Percentiles rank a stretch among this genome's conserved stretches.
These are phyloP conservation scores for Cudoniella acicularis DNA, from an alignment of 495 filamentous ascomycete species.

Conservation along the genomic window DNA sequence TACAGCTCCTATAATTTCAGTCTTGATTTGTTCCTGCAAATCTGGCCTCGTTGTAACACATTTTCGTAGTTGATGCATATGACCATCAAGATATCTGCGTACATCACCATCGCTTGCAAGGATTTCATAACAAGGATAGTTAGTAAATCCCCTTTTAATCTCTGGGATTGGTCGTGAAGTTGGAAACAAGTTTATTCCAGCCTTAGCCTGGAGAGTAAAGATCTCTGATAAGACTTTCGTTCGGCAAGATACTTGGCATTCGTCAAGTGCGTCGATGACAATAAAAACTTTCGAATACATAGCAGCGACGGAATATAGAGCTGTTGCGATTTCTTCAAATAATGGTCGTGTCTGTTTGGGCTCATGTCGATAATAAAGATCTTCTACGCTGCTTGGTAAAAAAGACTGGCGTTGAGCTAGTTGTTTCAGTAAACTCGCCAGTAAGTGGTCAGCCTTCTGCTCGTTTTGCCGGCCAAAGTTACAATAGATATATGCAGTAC, in stretches of 20 bases:
- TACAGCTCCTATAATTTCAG: neutral
- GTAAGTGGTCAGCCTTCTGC: conserved; percentile 29
- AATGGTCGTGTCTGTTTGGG: conserved; percentile 27
- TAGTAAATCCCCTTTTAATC: conserved; percentile 26
- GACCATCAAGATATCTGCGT: conserved; percentile 7
- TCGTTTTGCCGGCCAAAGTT: conserved; percentile 32
- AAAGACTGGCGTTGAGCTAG: too few species aligned
- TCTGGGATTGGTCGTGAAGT: conserved; percentile 30
- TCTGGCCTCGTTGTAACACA: neutral
- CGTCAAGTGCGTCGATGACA: conserved; percentile 46
- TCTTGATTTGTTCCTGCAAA: conserved; percentile 13
- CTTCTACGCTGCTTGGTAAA: conserved; percentile 24
- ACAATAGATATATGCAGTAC: conserved; percentile 41
- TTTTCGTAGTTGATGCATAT: conserved; percentile 2
- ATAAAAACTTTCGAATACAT: conserved; percentile 33
- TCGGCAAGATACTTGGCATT: conserved; percentile 30
- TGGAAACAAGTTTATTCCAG: conserved; percentile 26
- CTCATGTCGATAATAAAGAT: conserved; percentile 23
- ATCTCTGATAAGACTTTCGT: conserved; percentile 29
- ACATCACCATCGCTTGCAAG: conserved; percentile 20
- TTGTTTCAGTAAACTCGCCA: conserved; percentile 35
- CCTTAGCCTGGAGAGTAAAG: conserved; percentile 28
- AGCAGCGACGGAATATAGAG: conserved; percentile 26
- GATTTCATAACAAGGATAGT: conserved; percentile 23
- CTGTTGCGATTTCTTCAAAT: conserved; percentile 29